Evolutionary conservation across 805 yeast genomes (phyloP).

Genomic region (Yamadazyma nakazawae): DNA sequence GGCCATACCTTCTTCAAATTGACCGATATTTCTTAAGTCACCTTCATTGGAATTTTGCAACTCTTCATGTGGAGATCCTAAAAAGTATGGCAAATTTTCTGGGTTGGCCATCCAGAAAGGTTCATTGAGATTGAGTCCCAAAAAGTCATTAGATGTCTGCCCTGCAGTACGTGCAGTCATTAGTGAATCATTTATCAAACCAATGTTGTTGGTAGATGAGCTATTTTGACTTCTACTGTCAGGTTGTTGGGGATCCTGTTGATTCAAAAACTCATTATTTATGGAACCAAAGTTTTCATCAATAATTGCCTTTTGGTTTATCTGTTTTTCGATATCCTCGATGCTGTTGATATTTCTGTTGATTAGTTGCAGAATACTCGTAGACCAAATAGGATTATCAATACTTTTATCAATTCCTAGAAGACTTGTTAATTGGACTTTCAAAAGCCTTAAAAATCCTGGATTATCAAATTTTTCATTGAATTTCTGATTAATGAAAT

Average conservation of each 20-base stretch:
- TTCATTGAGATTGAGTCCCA: constrained; percentile 31
- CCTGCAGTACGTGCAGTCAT: neutral
- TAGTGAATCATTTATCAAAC: constrained; percentile 2
- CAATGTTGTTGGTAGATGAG: neutral
- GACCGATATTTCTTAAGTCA: constrained; percentile 2
- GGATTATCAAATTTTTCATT: constrained; percentile 9
- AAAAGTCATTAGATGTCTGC: constrained; percentile 27
- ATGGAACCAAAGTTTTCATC: constrained; percentile 1
- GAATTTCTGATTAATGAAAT: constrained; percentile 9
- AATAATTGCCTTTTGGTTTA: neutral
- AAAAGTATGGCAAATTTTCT: constrained; percentile 39
- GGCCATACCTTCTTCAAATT: neutral
- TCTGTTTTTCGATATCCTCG: constrained; percentile 21
- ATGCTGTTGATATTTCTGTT: constrained; percentile 30
- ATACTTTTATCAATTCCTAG: constrained; percentile 23
- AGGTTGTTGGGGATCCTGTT: neutral
- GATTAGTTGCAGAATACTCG: constrained; percentile 29
- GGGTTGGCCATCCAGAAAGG: constrained; percentile 54
- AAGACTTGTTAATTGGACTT: constrained; percentile 21
- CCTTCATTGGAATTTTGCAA: constrained; percentile 8
- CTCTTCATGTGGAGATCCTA: constrained; percentile 28
- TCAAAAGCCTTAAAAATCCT: constrained; percentile 22
- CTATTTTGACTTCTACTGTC: neutral
- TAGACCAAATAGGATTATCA: constrained; percentile 30
- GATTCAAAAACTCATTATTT: neutral